Percentiles rank a stretch among this genome's conserved stretches.
phyloP scores from a whole-genome alignment of 2,329 filamentous ascomycete genomes.

The Orbilia oligospora region DNA sequence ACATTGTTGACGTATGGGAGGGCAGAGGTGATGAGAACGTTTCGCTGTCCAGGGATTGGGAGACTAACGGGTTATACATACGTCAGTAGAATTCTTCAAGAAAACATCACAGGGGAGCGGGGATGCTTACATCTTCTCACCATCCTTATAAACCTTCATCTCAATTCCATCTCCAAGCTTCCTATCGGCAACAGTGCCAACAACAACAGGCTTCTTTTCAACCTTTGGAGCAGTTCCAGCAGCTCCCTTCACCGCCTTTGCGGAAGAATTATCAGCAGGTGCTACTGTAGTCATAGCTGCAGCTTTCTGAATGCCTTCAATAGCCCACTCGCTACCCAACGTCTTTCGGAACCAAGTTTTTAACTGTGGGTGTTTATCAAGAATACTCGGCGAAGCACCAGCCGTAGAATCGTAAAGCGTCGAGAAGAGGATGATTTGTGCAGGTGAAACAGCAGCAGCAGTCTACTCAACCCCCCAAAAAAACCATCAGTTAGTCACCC shows the following conservation, averaged over 20 bases:
- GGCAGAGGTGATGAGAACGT: slow-evolving; percentile 92
- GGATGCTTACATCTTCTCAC: slow-evolving; percentile 63
- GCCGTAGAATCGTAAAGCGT: slow-evolving; percentile 63
- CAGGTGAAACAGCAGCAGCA: slow-evolving; percentile 56
- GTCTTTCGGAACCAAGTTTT: slow-evolving; percentile 63
- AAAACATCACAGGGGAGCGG: slow-evolving; percentile 4
- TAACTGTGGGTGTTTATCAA: slow-evolving; percentile 58
- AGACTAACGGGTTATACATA: slow-evolving; percentile 49
- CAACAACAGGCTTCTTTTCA: slow-evolving; percentile 59
- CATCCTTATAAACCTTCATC: slow-evolving; percentile 62
- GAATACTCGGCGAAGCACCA: slow-evolving; percentile 49
- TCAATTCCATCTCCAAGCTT: slow-evolving; percentile 60
- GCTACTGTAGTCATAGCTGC: slow-evolving; percentile 62
- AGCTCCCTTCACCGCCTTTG: slow-evolving; percentile 53
- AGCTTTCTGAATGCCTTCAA: slow-evolving; percentile 63
- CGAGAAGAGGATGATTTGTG: slow-evolving; percentile 64
- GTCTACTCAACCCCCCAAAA: slow-evolving; percentile 27
- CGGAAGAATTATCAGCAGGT: slow-evolving; percentile 36
- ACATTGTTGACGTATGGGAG: slow-evolving; percentile 86
- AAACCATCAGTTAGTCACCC: not conserved
- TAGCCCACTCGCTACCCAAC: slow-evolving; percentile 62
- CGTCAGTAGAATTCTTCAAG: slow-evolving; percentile 20
- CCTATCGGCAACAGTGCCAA: slow-evolving; percentile 56
- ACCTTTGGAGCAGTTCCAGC: slow-evolving; percentile 52
- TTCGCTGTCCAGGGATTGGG: slow-evolving; percentile 81